phyloP scores from a whole-genome alignment of 2,329 filamentous ascomycete genomes.

The Pseudogymnoascus sp. region DNA sequence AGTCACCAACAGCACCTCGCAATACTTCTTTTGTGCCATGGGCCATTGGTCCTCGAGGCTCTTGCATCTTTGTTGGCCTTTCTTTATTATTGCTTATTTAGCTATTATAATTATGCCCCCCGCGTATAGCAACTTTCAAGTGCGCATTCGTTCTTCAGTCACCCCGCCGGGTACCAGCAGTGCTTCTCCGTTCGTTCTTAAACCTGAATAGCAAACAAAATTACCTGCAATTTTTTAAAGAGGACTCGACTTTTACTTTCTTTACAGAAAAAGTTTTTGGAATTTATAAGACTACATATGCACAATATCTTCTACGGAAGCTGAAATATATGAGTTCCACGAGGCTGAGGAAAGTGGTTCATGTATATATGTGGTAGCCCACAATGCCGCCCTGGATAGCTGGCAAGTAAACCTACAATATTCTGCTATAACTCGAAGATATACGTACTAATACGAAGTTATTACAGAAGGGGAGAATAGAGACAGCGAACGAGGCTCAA shows the following conservation, averaged over 20 bases:
- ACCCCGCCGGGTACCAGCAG: not conserved
- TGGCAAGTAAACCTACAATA: not conserved
- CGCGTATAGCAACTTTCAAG: not conserved
- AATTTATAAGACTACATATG: not conserved
- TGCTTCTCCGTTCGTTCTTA: not conserved
- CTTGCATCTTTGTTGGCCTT: not conserved
- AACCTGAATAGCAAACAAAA: not conserved
- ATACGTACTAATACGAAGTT: not conserved
- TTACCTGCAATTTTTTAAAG: not conserved
- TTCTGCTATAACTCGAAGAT: not conserved
- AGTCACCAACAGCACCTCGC: not conserved
- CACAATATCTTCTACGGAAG: not conserved
- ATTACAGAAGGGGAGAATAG: not conserved
- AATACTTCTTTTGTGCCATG: not conserved
- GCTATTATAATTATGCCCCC: not conserved
- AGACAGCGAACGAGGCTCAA: not conserved
- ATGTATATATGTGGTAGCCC: not conserved
- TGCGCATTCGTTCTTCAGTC: not conserved
- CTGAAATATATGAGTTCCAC: not conserved
- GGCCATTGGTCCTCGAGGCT: not conserved
- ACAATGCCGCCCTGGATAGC: not conserved
- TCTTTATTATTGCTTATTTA: slow-evolving; percentile 1
- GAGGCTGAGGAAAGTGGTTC: not conserved
- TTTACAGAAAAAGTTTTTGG: not conserved
- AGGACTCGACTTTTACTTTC: not conserved